Evolutionary conservation across 495 filamentous ascomycete species (phyloP).

Genomic region (Talaromyces stipitatus): DNA sequence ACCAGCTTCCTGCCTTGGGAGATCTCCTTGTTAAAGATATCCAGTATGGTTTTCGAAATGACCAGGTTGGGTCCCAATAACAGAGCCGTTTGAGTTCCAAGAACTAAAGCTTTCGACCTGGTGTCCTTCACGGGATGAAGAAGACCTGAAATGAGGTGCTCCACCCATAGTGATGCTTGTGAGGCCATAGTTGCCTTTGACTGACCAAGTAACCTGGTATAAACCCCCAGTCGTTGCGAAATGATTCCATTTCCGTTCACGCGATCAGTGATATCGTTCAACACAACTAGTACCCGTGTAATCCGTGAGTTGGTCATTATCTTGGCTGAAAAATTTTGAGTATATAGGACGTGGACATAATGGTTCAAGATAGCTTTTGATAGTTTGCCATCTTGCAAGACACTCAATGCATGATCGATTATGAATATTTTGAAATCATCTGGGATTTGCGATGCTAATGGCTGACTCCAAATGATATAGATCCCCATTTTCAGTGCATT

Average conservation of each 20-base stretch:
- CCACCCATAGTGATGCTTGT: slow-evolving; percentile 54
- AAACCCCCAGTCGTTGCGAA: slow-evolving; percentile 65
- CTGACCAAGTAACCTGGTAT: slow-evolving; percentile 65
- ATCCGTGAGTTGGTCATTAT: slow-evolving; percentile 64
- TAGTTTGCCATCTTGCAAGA: slow-evolving; percentile 51
- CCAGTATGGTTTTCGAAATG: slow-evolving; percentile 54
- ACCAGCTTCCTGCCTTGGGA: slow-evolving; percentile 53
- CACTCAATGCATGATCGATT: slow-evolving; percentile 66
- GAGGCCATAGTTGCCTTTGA: slow-evolving; percentile 58
- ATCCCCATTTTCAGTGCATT: slow-evolving; percentile 69
- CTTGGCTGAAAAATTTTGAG: slow-evolving; percentile 67
- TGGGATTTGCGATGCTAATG: slow-evolving; percentile 54
- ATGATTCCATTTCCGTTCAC: slow-evolving; percentile 71
- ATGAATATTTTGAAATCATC: slow-evolving; percentile 74
- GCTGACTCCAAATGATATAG: slow-evolving; percentile 61
- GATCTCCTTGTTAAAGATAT: slow-evolving; percentile 51
- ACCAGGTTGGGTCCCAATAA: slow-evolving; percentile 55
- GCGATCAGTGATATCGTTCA: slow-evolving; percentile 65
- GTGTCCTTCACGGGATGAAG: slow-evolving; percentile 72
- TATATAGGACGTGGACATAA: slow-evolving; percentile 67
- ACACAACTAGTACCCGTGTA: slow-evolving; percentile 54
- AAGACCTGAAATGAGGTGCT: slow-evolving; percentile 73
- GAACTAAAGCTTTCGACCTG: slow-evolving; percentile 59
- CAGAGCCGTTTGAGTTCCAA: slow-evolving; percentile 61
- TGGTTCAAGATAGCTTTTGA: slow-evolving; percentile 73